Conservation (phyloP, 768 basidiomycete species). For the Kwoniella shandongensis region DNA sequence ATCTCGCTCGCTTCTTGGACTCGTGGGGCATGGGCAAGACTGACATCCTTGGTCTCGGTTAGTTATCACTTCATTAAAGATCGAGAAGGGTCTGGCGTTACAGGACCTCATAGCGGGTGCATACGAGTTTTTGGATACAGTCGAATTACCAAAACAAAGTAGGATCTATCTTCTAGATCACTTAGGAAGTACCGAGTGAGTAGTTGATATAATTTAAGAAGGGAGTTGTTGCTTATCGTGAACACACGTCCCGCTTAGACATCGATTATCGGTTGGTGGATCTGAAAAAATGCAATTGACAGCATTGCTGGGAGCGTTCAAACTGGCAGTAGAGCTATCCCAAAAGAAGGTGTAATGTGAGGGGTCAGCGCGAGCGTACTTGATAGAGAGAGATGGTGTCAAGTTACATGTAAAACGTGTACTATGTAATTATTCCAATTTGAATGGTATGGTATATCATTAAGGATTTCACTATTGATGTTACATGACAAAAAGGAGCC, state of each 20-base stretch:
- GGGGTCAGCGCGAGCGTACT: too few relatives aligned
- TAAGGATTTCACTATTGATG: too few relatives aligned
- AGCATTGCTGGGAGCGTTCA: constrained; percentile 87
- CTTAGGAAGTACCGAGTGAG: constrained; percentile 92
- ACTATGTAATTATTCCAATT: too few relatives aligned
- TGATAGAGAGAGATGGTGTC: too few relatives aligned
- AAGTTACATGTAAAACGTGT: too few relatives aligned
- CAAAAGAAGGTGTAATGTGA: constrained; percentile 35
- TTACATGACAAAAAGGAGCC: too few relatives aligned
- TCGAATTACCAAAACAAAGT: constrained; percentile 83
- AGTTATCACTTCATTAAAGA: constrained; percentile 87
- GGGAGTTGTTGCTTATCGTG: constrained; percentile 3
- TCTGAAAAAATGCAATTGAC: constrained; percentile 93
- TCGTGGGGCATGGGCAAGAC: too few relatives aligned
- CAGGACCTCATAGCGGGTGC: constrained; percentile 91
- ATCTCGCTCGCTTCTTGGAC: too few relatives aligned
- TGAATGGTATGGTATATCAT: too few relatives aligned
- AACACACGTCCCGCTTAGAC: constrained; percentile 57
- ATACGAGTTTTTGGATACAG: constrained; percentile 81
- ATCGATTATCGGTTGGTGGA: constrained; percentile 86
- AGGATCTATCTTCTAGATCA: constrained; percentile 88
- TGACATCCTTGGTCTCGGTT: too few relatives aligned
- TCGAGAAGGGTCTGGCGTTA: constrained; percentile 86
- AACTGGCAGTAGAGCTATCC: constrained; percentile 73
- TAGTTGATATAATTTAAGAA: too few relatives aligned